Conservation (phyloP, 768 basidiomycete genomes). For the Tylopilus plumbeoviolaceoides region DNA sequence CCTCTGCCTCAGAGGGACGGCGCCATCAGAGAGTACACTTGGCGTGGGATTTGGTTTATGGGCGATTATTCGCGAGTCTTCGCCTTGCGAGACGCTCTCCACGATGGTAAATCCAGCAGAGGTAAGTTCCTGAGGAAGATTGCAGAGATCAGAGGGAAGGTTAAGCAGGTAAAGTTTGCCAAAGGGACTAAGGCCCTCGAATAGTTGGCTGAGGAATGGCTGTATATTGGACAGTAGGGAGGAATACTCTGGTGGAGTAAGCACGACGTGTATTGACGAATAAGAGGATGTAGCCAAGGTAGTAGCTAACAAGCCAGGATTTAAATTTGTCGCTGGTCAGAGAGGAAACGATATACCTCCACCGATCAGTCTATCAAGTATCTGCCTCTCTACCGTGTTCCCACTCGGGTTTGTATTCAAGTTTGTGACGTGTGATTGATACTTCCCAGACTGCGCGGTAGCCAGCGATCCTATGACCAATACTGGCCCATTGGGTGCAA, state of each 20-base stretch:
- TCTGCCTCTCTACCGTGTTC: slow-evolving; percentile 65
- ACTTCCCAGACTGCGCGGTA: slow-evolving; percentile 76
- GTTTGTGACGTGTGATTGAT: slow-evolving; percentile 63
- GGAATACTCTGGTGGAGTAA: slow-evolving; percentile 61
- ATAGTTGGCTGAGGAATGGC: slow-evolving; percentile 55
- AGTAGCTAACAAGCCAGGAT: slow-evolving; percentile 43
- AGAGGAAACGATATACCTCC: slow-evolving; percentile 46
- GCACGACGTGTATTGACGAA: slow-evolving; percentile 63
- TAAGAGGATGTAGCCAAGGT: slow-evolving; percentile 51
- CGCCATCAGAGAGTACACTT: slow-evolving; percentile 21
- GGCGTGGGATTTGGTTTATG: slow-evolving; percentile 60
- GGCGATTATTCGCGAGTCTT: slow-evolving; percentile 50
- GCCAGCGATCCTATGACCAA: slow-evolving; percentile 75
- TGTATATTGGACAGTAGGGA: slow-evolving; percentile 49
- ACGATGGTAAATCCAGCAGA: slow-evolving; percentile 63
- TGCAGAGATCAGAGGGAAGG: slow-evolving; percentile 39
- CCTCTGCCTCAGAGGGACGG: slow-evolving; percentile 51
- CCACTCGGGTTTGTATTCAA: slow-evolving; percentile 42
- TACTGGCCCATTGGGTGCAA: slow-evolving; percentile 41
- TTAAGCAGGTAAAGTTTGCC: slow-evolving; percentile 69
- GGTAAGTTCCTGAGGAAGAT: slow-evolving; percentile 55
- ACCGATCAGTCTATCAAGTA: slow-evolving; percentile 79
- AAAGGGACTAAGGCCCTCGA: slow-evolving; percentile 55
- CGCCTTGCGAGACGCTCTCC: slow-evolving; percentile 34
- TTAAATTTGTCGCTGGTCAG: slow-evolving; percentile 4